Evolutionary conservation across 768 basidiomycete species (phyloP), one percentile per base, ranked within the genome.

Genomic region (Daedaleopsis nitida): DNA sequence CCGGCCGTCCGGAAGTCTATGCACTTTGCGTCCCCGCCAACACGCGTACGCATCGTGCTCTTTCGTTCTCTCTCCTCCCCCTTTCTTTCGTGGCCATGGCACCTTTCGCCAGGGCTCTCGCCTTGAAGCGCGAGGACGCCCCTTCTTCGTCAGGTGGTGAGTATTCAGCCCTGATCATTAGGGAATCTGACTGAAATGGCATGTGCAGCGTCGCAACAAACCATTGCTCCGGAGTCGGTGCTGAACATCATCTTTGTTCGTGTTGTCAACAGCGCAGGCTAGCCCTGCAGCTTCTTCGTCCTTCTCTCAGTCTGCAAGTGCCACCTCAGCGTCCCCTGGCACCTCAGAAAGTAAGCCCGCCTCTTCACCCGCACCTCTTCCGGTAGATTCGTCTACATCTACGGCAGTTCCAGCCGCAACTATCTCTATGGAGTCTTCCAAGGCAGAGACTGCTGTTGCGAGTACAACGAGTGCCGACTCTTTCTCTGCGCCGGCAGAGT

Each of bases 201-300:
- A 42, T 27, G 47, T 54, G 17, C 27, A 52, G 51, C 17, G 51
- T 37, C 21, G 7, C 7, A 35, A 6, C 32, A 21, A 24, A 2
- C 14, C 17, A 16, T 50, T 9, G 23, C 32, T 2, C 49, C 42
- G 8, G 35, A 43, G 55, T 57, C 19, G 13, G n/a, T 35, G 27
- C 47, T 57, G 27, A 37, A 19, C 19, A 32, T 32, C 27, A 7
- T 32, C 27, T 32, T 7, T 7, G 12, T 21, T 5, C 23, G 13
- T 37, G 2, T 24, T 34, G 19, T 52, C 52, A 21, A 35, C 57
- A 62, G 61, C 61, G 61, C 61, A 62, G 61, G 61, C 61, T 55
- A 58, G 61, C 57, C 45, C 61, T 62, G 61, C 61, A 58, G 61
- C 61, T 62, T 54, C 47, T 43, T 44, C 57, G 44, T 58, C 61